phyloP scores from a whole-genome alignment of 2,329 filamentous ascomycete genomes.

The Juglanconis sp. region DNA sequence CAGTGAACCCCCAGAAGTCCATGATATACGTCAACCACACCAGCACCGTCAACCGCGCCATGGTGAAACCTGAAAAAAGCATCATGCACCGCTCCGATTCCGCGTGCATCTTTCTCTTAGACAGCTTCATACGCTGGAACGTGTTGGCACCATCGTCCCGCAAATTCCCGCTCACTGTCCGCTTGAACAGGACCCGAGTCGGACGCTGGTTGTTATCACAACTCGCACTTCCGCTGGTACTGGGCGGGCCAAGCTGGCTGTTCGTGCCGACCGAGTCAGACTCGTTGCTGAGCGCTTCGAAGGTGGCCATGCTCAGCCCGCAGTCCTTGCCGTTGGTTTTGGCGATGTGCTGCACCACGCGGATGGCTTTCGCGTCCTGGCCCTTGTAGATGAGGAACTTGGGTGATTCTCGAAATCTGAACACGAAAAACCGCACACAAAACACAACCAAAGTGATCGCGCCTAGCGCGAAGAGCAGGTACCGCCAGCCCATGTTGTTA shows the following conservation, averaged over 20 bases:
- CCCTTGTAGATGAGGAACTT: slow-evolving; percentile 37
- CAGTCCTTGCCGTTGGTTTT: slow-evolving; percentile 23
- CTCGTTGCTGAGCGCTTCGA: slow-evolving; percentile 19
- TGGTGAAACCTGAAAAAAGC: slow-evolving; percentile 30
- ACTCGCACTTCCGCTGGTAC: not conserved
- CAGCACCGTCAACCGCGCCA: slow-evolving; percentile 33
- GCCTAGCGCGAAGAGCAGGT: not conserved
- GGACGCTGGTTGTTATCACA: not conserved
- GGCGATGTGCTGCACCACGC: slow-evolving; percentile 39
- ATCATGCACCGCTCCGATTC: slow-evolving; percentile 28
- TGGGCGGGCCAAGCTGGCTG: not conserved
- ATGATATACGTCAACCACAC: slow-evolving; percentile 37
- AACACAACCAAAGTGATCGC: slow-evolving; percentile 47
- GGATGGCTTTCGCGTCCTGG: slow-evolving; percentile 37
- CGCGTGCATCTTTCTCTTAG: slow-evolving; percentile 15
- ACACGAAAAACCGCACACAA: slow-evolving; percentile 50
- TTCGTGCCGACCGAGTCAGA: slow-evolving; percentile 18
- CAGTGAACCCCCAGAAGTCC: slow-evolving; percentile 37
- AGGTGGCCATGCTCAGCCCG: slow-evolving; percentile 24
- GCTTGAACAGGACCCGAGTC: slow-evolving; percentile 3
- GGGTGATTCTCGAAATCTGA: slow-evolving; percentile 43
- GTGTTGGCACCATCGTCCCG: slow-evolving; percentile 3
- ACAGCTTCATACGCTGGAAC: slow-evolving; percentile 12
- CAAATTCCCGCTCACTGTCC: slow-evolving; percentile 9
- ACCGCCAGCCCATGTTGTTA: slow-evolving; percentile 46